Evolutionary conservation across 352 stramenopile genomes (phyloP), one percentile per base, ranked within the genome.

Genomic region (Globisporangium uncinulatum): DNA sequence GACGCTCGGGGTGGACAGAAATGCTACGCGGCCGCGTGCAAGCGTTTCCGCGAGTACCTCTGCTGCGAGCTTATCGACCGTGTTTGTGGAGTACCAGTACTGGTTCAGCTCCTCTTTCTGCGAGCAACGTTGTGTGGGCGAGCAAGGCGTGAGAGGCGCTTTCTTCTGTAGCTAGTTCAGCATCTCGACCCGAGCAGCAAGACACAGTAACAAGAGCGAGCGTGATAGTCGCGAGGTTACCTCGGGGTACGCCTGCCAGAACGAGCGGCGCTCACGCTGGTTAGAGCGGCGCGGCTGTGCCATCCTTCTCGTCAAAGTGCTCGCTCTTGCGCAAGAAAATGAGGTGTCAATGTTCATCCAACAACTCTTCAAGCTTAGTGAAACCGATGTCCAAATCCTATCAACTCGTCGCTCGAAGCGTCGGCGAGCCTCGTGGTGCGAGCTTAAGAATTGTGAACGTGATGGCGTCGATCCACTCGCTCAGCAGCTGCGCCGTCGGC

Each of bases 101-200:
- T 98, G 94, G 69, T 98, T 98, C n/a, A 98, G 69, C 63, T 97
- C 79, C 63, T 84, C 83, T 69, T 98, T 96, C 79, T 98, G 73
- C 32, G 31, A 20, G 24, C 11, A 55, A 13, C n/a, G n/a, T 46
- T 34, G 31, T 34, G 20, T 29, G 24, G 24, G 71, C 32, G 31
- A 20, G 24, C 11, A 19, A 34, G 29, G 10, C 51, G 2, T n/a
- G 34, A 39, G 34, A 39, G 8, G 34, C 10, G 34, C 5, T 39
- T 39, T 13, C 34, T 39, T n/a, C n/a, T n/a, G n/a, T n/a, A 13
- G 34, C 34, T 39, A 13, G 34, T 13, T 8, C 34, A 13, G 6
- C 39, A 47, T 17, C 2, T 7, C 34, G 21, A 47, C 5, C 39
- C 15, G n/a, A 21, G 11, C 29, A 17, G 19, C 37, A 57, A 29